These are phyloP conservation scores for Ogataea paraovalis DNA, from an alignment of 805 yeast genomes.

Conservation along the genomic window DNA sequence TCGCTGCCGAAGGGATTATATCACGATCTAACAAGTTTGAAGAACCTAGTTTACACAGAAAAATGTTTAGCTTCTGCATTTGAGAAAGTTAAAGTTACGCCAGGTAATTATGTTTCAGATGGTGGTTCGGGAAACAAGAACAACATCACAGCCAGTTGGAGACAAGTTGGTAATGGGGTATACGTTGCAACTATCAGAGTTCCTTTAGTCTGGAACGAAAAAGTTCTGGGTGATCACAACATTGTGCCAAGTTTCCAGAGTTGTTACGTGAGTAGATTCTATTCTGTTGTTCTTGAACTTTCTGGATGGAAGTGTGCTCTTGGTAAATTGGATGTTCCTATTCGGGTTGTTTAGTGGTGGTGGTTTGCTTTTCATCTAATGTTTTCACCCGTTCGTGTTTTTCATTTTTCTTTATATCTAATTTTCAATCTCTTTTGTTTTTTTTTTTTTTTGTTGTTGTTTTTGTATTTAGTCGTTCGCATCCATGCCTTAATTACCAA, in stretches of 20 bases:
- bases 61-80: constrained; percentile 4
- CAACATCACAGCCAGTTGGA: not conserved
- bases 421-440: no score
- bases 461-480: no score
- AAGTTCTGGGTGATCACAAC: constrained; percentile 39
- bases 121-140: not conserved
- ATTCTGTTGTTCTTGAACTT: constrained; percentile 31
- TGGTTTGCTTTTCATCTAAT: not conserved
- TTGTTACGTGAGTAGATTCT: constrained; percentile 57
- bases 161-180: not conserved
- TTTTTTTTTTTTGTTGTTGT: no score
- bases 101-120: constrained; percentile 1
- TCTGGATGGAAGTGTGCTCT: constrained; percentile 6
- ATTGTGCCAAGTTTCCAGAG: constrained; percentile 60
- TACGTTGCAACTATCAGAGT: constrained; percentile 4
- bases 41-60: constrained; percentile 5
- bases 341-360: constrained; percentile 2
- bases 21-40: constrained; percentile 30
- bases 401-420: no score
- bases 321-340: constrained; percentile 2
- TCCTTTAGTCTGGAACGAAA: constrained; percentile 6
- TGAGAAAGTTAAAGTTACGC: constrained; percentile 2
- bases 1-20: constrained; percentile 8
- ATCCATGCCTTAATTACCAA: no score
- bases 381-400: not conserved